Evolutionary conservation across 768 basidiomycete species (phyloP), one percentile per base, ranked within the genome.

Genomic region (Pisolithus microcarpus): DNA sequence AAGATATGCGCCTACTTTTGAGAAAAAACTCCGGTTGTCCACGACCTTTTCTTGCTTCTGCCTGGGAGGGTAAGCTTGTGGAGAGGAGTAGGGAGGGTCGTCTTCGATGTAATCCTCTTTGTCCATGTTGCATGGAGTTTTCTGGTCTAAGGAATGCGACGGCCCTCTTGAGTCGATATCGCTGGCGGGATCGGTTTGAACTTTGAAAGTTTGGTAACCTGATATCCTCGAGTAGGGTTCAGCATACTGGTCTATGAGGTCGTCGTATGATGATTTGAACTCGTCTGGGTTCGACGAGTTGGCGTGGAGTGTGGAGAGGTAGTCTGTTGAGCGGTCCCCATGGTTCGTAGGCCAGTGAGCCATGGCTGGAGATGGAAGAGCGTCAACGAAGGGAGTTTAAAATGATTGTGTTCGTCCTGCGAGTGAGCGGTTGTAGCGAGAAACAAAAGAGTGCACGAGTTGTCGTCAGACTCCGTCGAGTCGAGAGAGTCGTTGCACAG

Each of bases 241-340:
- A 44, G 79, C 75, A 59, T 85, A 80, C 57, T 82, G 75, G 69
- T 87, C 86, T 57, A 85, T 80, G 64, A 88, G 80, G 70, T 87
- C 84, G 61, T 78, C 78, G 65, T 81, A 83, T 34, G 82, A 78
- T 40, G 79, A 72, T 67, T 88, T 88, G 72, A 71, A 74, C 34
- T 82, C 77, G 56, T 81, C 75, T 18, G 48, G 24, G 23, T 50
- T 53, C 5, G 56, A 51, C 24, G 53, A 9, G 34, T 54, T 55
- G 26, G 54, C 51, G 9, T 50, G 26, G 46, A 52, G 48, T 31
- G 57, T 38, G 48, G 63, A 49, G 50, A 69, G 61, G 51, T 67
- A 67, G 64, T 67, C 61, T 58, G 65, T 63, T 43, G 65, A 69
- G 44, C 48, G 65, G 55, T 57, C 65, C 48, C 67, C 65, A 18